Conservation (phyloP, 2,329 filamentous ascomycete genomes). For the Apiospora koreana region DNA sequence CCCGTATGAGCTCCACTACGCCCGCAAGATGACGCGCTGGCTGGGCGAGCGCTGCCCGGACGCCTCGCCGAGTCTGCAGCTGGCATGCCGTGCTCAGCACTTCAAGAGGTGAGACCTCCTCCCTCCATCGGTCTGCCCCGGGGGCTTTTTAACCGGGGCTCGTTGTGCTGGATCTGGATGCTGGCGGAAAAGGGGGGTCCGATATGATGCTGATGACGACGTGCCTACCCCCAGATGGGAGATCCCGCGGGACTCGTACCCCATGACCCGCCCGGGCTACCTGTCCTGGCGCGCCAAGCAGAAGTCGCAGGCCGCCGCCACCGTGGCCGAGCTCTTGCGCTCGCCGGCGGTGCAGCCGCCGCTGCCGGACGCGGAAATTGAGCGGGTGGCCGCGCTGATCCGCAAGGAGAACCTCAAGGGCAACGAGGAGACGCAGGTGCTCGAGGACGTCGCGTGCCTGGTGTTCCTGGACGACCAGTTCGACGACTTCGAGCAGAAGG, state of each 20-base stretch:
- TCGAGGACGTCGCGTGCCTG: conserved; percentile 85
- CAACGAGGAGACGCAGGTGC: conserved; percentile 68
- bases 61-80: conserved; percentile 66
- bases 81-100: conserved; percentile 84
- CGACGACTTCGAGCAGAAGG: conserved; percentile 71
- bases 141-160: too few species aligned
- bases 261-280: conserved; percentile 75
- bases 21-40: conserved; percentile 76
- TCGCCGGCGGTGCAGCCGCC: conserved; percentile 37
- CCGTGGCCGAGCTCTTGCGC: conserved; percentile 56
- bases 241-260: conserved; percentile 71
- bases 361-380: conserved; percentile 51
- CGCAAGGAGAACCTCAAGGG: conserved; percentile 73
- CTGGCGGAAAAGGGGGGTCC: too few species aligned
- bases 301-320: conserved; percentile 62
- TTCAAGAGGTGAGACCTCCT: conserved; percentile 60
- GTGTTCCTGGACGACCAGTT: conserved; percentile 89
- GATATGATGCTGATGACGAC: neutral
- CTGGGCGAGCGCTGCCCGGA: conserved; percentile 60
- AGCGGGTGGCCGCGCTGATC: conserved; percentile 69
- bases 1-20: conserved; percentile 83
- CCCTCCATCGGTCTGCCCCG: neutral
- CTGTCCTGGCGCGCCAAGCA: conserved; percentile 76
- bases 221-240: conserved; percentile 63
- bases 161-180: too few species aligned